phyloP scores from a whole-genome alignment of 2,329 filamentous ascomycete genomes.

The Pseudogymnoascus sp. region DNA sequence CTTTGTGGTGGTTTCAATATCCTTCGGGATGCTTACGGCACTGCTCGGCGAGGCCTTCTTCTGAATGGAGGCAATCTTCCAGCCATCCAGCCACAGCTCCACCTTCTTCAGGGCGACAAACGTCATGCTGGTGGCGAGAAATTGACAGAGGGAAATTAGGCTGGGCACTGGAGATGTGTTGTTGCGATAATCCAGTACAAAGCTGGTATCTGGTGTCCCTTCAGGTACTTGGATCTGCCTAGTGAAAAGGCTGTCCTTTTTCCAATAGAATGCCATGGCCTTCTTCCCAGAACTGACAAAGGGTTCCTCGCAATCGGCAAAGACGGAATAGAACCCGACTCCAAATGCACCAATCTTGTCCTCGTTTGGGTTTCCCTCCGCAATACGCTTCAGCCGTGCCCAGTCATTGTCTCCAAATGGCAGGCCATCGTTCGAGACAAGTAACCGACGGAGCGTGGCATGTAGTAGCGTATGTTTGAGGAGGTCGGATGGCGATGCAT shows the following conservation, averaged over 20 bases:
- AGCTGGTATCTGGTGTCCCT: conserved; percentile 68
- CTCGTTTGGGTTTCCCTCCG: conserved; percentile 98
- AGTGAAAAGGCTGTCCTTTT: conserved; percentile 94
- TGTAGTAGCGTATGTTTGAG: conserved; percentile 78
- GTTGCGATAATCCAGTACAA: conserved; percentile 90
- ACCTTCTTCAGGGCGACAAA: conserved; percentile 86
- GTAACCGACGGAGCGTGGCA: conserved; percentile 77
- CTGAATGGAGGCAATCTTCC: conserved; percentile 65
- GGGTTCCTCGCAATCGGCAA: conserved; percentile 94
- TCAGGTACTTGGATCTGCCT: conserved; percentile 68
- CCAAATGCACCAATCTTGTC: conserved; percentile 98
- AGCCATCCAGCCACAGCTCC: conserved; percentile 85
- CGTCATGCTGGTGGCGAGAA: conserved; percentile 87
- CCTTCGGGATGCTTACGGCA: conserved; percentile 63
- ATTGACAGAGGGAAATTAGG: conserved; percentile 78
- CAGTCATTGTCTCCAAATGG: conserved; percentile 87
- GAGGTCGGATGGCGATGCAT: conserved; percentile 58
- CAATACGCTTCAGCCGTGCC: conserved; percentile 88
- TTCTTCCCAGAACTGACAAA: conserved; percentile 89
- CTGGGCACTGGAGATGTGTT: conserved; percentile 79
- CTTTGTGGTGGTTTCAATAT: conserved; percentile 73
- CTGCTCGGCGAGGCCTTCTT: conserved; percentile 81
- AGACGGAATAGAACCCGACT: conserved; percentile 97
- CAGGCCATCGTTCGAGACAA: conserved; percentile 87
- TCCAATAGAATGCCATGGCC: conserved; percentile 99